phyloP scores from a whole-genome alignment of 164 flowering plant genomes.

The Tetracentron sinense region DNA sequence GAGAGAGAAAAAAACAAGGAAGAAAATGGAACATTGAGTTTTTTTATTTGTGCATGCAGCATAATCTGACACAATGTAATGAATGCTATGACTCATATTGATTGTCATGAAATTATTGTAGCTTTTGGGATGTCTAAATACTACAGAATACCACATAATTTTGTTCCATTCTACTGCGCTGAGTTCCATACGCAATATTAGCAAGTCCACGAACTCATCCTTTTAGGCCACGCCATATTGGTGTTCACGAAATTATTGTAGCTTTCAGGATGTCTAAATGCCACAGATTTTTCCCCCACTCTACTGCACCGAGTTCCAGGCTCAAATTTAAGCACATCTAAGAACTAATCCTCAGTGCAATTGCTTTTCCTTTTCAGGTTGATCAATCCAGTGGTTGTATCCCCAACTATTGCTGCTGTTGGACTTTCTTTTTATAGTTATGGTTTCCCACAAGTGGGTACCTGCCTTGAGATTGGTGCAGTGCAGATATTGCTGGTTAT shows the following conservation, averaged over 20 bases:
- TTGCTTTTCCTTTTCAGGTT: constrained; percentile 46
- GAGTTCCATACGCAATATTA: not conserved
- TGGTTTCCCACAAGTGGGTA: constrained; percentile 90
- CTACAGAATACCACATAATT: no score
- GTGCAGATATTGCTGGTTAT: constrained; percentile 83
- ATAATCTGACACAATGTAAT: no score
- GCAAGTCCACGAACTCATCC: constrained; percentile 2
- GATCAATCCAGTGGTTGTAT: constrained; percentile 93
- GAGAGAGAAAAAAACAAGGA: no score
- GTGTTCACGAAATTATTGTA: not conserved
- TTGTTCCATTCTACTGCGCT: constrained; percentile 1
- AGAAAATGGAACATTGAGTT: no score
- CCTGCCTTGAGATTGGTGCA: constrained; percentile 90
- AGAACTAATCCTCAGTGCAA: constrained; percentile 6
- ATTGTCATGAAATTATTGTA: not conserved
- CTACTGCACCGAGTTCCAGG: not conserved
- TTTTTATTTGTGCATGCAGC: no score
- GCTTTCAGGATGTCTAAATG: not conserved
- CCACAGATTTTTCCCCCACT: not conserved
- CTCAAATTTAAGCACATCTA: not conserved
- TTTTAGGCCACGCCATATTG: not conserved
- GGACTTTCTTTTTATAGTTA: constrained; percentile 97
- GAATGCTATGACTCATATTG: no score
- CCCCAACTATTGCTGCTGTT: constrained; percentile 97
- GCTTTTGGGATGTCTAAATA: not conserved